Base-by-base conservation (phyloP, 257 asterid species). In the Lithospermum erythrorhizon region DNA sequence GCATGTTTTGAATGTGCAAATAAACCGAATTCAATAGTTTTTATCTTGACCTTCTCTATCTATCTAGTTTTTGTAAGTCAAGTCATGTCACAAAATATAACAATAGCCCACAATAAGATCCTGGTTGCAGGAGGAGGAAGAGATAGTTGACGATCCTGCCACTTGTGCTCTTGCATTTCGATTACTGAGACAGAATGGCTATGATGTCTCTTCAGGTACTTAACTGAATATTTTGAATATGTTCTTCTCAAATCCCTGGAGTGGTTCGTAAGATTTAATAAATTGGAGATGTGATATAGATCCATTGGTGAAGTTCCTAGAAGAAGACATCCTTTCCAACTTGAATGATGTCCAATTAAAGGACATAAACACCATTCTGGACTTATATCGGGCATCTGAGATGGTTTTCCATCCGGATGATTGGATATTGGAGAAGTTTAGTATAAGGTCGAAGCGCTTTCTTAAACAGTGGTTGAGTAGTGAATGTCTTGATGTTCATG, bases 111-210 rank as follows among this genome's bases (percentile, higher is more conserved):
- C 37, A 68, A 71, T n/a, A 77, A 87, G 96, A 53, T 73, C 69
- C 70, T 88, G 96, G 98, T 56, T 84, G 84, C 90, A 78, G 83
- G 90, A 84, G 61, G 70, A 73, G n/a, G 96, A 91, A 60, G 95
- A 84, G 73, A 88, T 91, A 68, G 86, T 86, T 73, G 64, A 73
- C 79, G 89, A 83, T 55, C 81, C 79, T 66, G 71, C 94, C 15
- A 81, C 95, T 63, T 88, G 94, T 82, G 85, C 94, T 24, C 61
- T 86, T 65, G 94, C 98, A 63, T 91, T 91, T 72, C 81, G 79
- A 41, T 41, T 76, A 61, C 58, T 91, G 78, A 79, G 97, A 69
- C 72, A 59, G 79, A 76, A 82, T 71, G 95, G 95, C 62, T 91
- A 84, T 69, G 68, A 68, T 53, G 75, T 88, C 62, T 71, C 87